Evolutionary conservation across 1,139 yeast species (phyloP), one percentile per base, ranked within the genome.

Genomic region (Williopsis jadinii): DNA sequence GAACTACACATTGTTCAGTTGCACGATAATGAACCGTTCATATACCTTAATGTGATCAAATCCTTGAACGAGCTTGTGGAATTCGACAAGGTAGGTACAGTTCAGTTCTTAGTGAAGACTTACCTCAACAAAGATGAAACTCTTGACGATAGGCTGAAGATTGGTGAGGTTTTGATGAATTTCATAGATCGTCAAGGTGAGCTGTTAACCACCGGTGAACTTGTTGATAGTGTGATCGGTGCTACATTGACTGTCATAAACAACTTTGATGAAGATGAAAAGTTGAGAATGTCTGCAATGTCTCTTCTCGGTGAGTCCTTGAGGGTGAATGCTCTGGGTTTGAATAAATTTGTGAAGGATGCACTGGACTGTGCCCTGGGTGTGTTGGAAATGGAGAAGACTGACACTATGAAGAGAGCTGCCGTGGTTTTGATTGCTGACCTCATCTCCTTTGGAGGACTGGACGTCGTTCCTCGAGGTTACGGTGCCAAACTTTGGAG

Each of bases 281-380:
- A 81, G 35, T 53, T 87, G 34, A 68, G 97, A 50, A 82, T 87
- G 84, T 88, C 97, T 1, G 78, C 95, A 0, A 73, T 88, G 78
- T 85, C 96, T 1, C 60, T 92, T 12, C 61, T 90, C 14, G 95
- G 96, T 15, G 63, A 73, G 6, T 67, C 84, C 30, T 75, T 88
- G 54, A 76, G 75, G 46, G 66, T 67, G 3, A 78, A 80, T 50
- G 80, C 87, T 0, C 48, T 66, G 3, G 85, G 84, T 0, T 55
- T 85, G 2, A 45, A 68, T 0, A 59, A 60, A 1, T 62, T 66
- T 41, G 60, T 87, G 27, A 61, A 61, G 2, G 83, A 80, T 44
- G 71, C 81, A 9, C 60, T 86, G 36, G 96, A 87, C 55, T 80
- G 94, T 55, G 78, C 85, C 0, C 58, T 85, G 35, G 95, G 95